phyloP scores from a whole-genome alignment of 805 yeast species.

The Kodamaea leandrae region DNA sequence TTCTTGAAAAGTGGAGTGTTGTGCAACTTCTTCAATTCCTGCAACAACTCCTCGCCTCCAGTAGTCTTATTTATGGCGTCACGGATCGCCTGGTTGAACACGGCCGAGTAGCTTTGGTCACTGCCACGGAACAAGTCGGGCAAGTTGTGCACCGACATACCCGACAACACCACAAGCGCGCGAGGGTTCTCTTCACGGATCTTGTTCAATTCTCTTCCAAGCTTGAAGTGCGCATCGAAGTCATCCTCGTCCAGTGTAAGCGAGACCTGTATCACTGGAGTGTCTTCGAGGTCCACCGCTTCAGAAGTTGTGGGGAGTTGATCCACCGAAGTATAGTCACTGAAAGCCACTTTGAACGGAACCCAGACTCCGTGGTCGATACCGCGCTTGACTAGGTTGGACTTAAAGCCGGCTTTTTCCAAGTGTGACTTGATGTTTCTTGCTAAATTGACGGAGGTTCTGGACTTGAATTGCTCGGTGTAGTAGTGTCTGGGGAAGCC shows the following conservation, averaged over 20 bases:
- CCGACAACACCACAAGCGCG: constrained; percentile 60
- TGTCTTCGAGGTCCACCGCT: constrained; percentile 38
- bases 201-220: constrained; percentile 55
- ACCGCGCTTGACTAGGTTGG: constrained; percentile 54
- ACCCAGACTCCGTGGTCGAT: constrained; percentile 86
- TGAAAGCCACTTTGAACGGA: constrained; percentile 69
- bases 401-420: constrained; percentile 39
- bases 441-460: constrained; percentile 44
- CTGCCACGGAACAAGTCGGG: constrained; percentile 40
- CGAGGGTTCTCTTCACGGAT: constrained; percentile 40
- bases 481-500: constrained; percentile 71
- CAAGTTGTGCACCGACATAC: constrained; percentile 79
- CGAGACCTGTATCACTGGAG: constrained; percentile 52
- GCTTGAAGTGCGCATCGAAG: constrained; percentile 43
- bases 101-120: constrained; percentile 46
- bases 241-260: constrained; percentile 38
- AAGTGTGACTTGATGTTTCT: constrained; percentile 43
- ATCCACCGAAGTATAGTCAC: constrained; percentile 29
- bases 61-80: constrained; percentile 29
- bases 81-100: constrained; percentile 50
- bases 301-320: constrained; percentile 21
- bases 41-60: constrained; percentile 29
- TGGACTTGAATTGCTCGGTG: constrained; percentile 56
- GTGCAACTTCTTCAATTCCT: constrained; percentile 36
- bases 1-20: constrained; percentile 29